These are phyloP conservation scores for Amanita pallidorosea DNA, from an alignment of 768 basidiomycete genomes.

Conservation along the genomic window DNA sequence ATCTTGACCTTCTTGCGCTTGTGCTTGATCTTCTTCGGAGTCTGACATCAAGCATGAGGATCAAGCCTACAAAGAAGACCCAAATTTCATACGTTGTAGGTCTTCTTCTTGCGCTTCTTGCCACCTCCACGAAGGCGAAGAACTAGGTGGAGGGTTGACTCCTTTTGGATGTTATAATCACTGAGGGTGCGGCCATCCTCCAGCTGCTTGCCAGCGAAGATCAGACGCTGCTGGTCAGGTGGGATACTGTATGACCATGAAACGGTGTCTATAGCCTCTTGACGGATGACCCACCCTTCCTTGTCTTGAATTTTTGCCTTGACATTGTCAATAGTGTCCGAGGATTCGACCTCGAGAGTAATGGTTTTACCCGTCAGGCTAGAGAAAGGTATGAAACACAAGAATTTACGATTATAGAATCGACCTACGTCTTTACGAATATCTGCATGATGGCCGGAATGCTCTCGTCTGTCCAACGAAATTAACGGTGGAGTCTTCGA, in stretches of 20 bases:
- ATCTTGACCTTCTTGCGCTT: conserved; percentile 99
- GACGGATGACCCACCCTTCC: conserved; percentile 57
- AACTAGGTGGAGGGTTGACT: conserved; percentile 96
- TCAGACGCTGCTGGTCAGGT: conserved; percentile 93
- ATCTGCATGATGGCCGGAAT: conserved; percentile 89
- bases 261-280: conserved; percentile 4
- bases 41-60: conserved; percentile 30
- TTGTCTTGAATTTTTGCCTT: conserved; percentile 97
- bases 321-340: conserved; percentile 97
- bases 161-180: conserved; percentile 99
- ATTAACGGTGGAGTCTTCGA: conserved; percentile 89
- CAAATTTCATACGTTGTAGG: conserved; percentile 65
- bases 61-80: neutral
- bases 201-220: conserved; percentile 99
- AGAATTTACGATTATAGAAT: neutral
- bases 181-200: conserved; percentile 95
- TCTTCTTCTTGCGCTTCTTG: conserved; percentile 99
- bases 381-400: conserved; percentile 7
- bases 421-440: conserved; percentile 88
- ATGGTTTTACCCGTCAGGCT: conserved; percentile 99
- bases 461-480: conserved; percentile 86
- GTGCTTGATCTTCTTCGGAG: conserved; percentile 99
- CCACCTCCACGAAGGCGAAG: conserved; percentile 98
- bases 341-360: conserved; percentile 96
- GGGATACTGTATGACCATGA: conserved; percentile 46